A percentile compares a stretch with the other conserved stretches of the same genome.
phyloP scores from a whole-genome alignment of 2,329 filamentous ascomycete species.

The Scedosporium apiospermum region DNA sequence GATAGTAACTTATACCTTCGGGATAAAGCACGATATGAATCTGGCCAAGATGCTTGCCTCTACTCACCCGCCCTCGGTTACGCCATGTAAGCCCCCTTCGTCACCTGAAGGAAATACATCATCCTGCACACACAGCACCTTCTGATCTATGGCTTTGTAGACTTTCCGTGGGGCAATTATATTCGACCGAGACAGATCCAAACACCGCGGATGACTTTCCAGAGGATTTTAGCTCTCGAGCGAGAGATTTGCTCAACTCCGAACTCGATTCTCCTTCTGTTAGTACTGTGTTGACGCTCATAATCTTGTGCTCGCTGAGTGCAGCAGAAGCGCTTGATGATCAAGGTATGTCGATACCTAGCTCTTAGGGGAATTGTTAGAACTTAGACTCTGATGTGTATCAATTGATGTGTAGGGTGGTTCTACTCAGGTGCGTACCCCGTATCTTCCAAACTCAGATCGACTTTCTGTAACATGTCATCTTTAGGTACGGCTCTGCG shows the following conservation, averaged over 20 bases:
- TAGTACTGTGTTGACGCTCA: conserved; percentile 1
- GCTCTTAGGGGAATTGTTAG: too few species aligned
- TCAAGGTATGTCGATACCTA: neutral
- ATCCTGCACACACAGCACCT: neutral
- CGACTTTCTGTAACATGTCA: neutral
- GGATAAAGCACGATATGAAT: neutral
- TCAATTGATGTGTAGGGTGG: neutral
- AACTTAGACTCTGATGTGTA: neutral
- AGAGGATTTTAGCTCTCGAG: neutral
- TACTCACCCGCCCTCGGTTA: conserved; percentile 4
- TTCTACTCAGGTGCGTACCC: neutral
- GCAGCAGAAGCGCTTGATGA: neutral
- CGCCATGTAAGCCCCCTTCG: neutral
- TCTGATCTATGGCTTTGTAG: neutral
- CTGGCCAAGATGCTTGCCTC: neutral
- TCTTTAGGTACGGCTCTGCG: neutral
- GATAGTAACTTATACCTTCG: neutral
- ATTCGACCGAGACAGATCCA: neutral
- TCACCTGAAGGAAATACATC: neutral
- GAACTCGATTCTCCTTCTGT: neutral
- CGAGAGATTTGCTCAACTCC: neutral
- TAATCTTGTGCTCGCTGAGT: neutral
- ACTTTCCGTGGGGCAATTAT: neutral
- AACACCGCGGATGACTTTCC: neutral
- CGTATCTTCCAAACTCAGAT: neutral